A percentile compares a stretch with the other conserved stretches of the same genome.
phyloP scores from a whole-genome alignment of 805 yeast genomes.

The Huiozyma sinensis region DNA sequence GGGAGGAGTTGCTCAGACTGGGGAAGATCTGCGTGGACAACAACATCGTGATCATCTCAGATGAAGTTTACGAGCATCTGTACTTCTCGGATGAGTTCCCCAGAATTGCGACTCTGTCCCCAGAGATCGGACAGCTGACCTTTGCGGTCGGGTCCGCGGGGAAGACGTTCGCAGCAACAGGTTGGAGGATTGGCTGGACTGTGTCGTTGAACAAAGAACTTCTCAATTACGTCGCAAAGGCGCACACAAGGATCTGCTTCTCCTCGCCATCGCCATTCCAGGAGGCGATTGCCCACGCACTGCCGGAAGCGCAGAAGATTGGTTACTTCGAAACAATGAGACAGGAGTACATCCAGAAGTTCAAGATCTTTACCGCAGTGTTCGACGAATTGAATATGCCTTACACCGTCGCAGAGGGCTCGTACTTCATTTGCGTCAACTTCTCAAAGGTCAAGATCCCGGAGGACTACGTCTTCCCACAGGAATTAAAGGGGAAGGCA shows the following conservation, averaged over 20 bases:
- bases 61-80: slow-evolving; percentile 91
- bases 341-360: slow-evolving; percentile 57
- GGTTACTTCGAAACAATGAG: slow-evolving; percentile 65
- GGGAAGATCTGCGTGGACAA: slow-evolving; percentile 80
- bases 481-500: slow-evolving; percentile 54
- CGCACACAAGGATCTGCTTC: slow-evolving; percentile 92
- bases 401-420: slow-evolving; percentile 86
- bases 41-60: slow-evolving; percentile 74
- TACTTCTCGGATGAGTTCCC: slow-evolving; percentile 61
- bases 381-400: slow-evolving; percentile 86
- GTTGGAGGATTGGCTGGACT: slow-evolving; percentile 97
- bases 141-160: slow-evolving; percentile 96
- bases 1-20: slow-evolving; percentile 59
- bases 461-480: slow-evolving; percentile 57
- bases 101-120: slow-evolving; percentile 72
- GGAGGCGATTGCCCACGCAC: slow-evolving; percentile 78
- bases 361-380: slow-evolving; percentile 56
- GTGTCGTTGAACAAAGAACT: slow-evolving; percentile 70
- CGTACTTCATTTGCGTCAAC: slow-evolving; percentile 84
- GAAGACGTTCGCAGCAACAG: slow-evolving; percentile 96
- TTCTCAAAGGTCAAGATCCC: slow-evolving; percentile 78
- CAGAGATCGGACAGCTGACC: slow-evolving; percentile 70
- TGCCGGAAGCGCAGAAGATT: slow-evolving; percentile 47
- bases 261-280: slow-evolving; percentile 86
- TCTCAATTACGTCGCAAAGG: slow-evolving; percentile 70